Evolutionary conservation across 1,284 basidiomycete genomes (phyloP).

Genomic region (Microbotryum scabiosae): DNA sequence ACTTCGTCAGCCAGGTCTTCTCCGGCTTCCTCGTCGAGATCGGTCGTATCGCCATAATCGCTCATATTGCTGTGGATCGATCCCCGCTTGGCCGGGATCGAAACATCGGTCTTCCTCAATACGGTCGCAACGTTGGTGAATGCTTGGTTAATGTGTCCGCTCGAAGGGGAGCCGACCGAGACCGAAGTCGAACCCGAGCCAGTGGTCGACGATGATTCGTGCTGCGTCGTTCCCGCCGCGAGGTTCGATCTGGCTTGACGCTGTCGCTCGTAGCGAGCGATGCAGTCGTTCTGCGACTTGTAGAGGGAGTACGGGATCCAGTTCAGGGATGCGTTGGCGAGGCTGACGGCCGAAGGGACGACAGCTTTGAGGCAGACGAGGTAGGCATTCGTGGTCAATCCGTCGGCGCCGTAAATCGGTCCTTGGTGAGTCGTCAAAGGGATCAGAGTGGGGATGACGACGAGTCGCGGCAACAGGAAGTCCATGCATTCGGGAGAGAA

Average conservation of each 20-base stretch:
- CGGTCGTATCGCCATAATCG: no score
- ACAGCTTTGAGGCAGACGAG: slow-evolving; percentile 43
- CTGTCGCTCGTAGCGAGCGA: slow-evolving; percentile 21
- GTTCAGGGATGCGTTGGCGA: slow-evolving; percentile 36
- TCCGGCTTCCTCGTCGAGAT: no score
- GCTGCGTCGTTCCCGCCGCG: no score
- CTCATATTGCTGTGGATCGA: no score
- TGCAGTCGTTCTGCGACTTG: slow-evolving; percentile 43
- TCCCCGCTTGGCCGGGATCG: not conserved
- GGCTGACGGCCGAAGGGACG: slow-evolving; percentile 42
- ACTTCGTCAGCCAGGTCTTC: no score
- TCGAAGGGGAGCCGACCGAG: no score
- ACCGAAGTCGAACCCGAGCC: no score
- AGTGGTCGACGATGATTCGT: no score
- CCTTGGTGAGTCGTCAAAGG: slow-evolving; percentile 30
- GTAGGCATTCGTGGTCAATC: slow-evolving; percentile 36
- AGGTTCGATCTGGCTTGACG: no score
- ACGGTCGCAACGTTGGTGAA: not conserved
- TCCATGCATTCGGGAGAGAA: slow-evolving; percentile 5
- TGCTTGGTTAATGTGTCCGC: not conserved
- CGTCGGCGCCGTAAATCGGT: slow-evolving; percentile 16
- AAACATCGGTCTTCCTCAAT: not conserved
- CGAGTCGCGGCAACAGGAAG: slow-evolving; percentile 16
- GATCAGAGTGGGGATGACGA: slow-evolving; percentile 21
- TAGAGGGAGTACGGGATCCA: slow-evolving; percentile 45